Percentiles rank a stretch among this genome's conserved stretches.
phyloP scores from a whole-genome alignment of 176 grass and related monocot genomes.

The Typha latifolia region DNA sequence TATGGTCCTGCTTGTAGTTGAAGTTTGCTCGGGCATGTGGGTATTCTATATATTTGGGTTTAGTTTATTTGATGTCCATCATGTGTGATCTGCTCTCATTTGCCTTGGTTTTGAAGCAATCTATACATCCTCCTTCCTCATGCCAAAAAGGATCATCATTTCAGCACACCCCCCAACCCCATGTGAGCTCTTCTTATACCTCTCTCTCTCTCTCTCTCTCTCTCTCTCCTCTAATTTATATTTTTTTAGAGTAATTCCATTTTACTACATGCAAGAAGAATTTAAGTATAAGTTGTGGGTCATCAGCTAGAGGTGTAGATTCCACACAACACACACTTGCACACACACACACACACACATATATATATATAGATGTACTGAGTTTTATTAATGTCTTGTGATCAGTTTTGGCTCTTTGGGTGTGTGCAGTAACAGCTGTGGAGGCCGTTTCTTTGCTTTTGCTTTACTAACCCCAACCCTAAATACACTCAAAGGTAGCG shows the following conservation, averaged over 20 bases:
- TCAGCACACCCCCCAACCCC: slow-evolving; percentile 46
- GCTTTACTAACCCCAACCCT: slow-evolving; percentile 28
- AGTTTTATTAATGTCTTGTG: slow-evolving; percentile 5
- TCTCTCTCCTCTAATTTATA: slow-evolving; percentile 31
- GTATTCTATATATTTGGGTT: slow-evolving; percentile 48
- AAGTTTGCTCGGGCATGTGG: slow-evolving; percentile 66
- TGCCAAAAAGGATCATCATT: slow-evolving; percentile 95
- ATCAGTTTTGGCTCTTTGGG: slow-evolving; percentile 37
- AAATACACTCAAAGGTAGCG: slow-evolving; percentile 18
- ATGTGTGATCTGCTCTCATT: slow-evolving; percentile 56
- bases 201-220: slow-evolving; percentile 16
- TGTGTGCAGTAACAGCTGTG: slow-evolving; percentile 54
- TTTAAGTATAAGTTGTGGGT: neutral
- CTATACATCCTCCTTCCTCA: slow-evolving; percentile 43
- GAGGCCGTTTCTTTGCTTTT: slow-evolving; percentile 29
- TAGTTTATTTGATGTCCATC: slow-evolving; percentile 70
- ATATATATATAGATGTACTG: slow-evolving; percentile 3
- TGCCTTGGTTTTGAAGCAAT: slow-evolving; percentile 96
- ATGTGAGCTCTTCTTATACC: slow-evolving; percentile 63
- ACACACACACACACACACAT: too few relatives aligned
- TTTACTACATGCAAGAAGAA: slow-evolving; percentile 45
- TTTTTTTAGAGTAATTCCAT: slow-evolving; percentile 14
- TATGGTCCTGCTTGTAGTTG: slow-evolving; percentile 38
- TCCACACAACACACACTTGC: too few relatives aligned
- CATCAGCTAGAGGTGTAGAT: neutral